These are phyloP conservation scores for Cicer arietinum DNA, from an alignment of 306 rosid species.

Conservation along the genomic window DNA sequence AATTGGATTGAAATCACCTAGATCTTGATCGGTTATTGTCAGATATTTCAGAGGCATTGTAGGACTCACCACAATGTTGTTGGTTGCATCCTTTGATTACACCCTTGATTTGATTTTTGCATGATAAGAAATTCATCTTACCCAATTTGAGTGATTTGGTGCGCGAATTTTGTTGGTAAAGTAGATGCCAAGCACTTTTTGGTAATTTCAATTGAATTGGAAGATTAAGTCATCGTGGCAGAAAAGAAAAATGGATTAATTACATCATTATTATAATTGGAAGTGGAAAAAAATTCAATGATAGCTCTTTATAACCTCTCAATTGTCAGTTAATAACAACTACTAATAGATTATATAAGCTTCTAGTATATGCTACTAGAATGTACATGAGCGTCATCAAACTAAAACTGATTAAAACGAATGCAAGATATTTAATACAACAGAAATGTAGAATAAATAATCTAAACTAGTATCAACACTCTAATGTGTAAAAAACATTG, in stretches of 20 bases:
- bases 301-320: neutral
- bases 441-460: neutral
- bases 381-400: neutral
- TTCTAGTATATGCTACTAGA: neutral
- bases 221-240: too few relatives aligned
- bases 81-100: neutral
- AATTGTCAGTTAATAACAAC: too few relatives aligned
- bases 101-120: too few relatives aligned
- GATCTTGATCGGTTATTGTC: neutral
- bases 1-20: neutral
- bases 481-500: neutral
- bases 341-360: neutral
- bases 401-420: neutral
- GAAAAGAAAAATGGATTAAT: too few relatives aligned
- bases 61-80: neutral
- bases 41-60: neutral
- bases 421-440: neutral
- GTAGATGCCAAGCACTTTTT: too few relatives aligned
- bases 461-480: neutral
- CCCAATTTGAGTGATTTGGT: too few relatives aligned
- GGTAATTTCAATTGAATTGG: too few relatives aligned
- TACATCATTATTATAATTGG: neutral
- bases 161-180: too few relatives aligned
- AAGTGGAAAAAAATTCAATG: neutral
- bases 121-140: too few relatives aligned